A percentile compares a stretch with the other conserved stretches of the same genome.
Conservation (phyloP, 2,329 filamentous ascomycete species). For the Lachnellula suecica region DNA sequence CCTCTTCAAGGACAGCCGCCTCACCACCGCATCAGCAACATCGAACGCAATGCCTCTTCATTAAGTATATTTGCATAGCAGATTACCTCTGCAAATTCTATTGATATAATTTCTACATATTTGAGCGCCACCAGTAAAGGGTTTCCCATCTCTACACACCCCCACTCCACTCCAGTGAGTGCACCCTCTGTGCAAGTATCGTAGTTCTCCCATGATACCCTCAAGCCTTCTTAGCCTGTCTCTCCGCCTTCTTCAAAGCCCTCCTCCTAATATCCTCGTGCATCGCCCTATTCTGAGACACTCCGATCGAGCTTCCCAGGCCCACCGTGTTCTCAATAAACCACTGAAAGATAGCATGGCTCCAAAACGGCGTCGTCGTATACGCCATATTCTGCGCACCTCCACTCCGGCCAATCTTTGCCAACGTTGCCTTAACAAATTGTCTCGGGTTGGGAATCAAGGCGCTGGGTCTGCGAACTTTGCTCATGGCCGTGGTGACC, state of each 20-base stretch:
- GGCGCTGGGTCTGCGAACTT: slow-evolving; percentile 76
- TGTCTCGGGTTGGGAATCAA: slow-evolving; percentile 78
- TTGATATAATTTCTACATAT: no score
- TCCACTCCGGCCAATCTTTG: slow-evolving; percentile 77
- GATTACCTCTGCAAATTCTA: no score
- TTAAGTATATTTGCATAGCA: no score
- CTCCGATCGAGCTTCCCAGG: slow-evolving; percentile 53
- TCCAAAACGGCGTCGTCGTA: slow-evolving; percentile 92
- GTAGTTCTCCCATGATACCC: background rate
- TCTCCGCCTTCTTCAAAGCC: slow-evolving; percentile 69
- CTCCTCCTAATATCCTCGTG: slow-evolving; percentile 67
- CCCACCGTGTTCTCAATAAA: slow-evolving; percentile 63
- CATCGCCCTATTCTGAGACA: slow-evolving; percentile 63
- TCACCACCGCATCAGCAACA: no score
- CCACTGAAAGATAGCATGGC: slow-evolving; percentile 86
- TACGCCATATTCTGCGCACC: slow-evolving; percentile 76
- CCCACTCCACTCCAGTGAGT: no score
- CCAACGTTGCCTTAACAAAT: slow-evolving; percentile 77
- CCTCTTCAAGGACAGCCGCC: no score
- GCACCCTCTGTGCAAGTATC: no score
- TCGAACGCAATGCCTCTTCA: no score
- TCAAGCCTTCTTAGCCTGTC: slow-evolving; percentile 56
- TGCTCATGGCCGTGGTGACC: slow-evolving; percentile 95
- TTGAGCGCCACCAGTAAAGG: no score
- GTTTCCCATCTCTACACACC: no score